A percentile compares a stretch with the other conserved stretches of the same genome.
phyloP scores from a whole-genome alignment of 768 basidiomycete species.

The Rhodotorula sphaerocarpa region DNA sequence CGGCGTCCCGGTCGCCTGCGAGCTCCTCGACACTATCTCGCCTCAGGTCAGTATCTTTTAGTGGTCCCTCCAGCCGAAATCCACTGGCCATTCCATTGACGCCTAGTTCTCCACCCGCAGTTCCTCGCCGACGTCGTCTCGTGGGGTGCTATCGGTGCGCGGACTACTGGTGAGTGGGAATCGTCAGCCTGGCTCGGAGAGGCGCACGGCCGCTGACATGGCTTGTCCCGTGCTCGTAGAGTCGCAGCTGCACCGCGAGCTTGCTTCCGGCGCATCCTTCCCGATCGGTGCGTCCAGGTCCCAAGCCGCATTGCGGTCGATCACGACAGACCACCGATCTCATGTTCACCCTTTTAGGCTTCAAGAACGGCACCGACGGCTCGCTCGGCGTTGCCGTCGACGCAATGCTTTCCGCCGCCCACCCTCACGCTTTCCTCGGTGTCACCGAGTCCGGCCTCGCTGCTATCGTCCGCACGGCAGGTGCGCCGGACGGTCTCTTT shows the following conservation, averaged over 20 bases:
- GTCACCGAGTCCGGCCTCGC: conserved; percentile 57
- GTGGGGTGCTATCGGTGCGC: conserved; percentile 94
- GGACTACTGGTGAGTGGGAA: conserved; percentile 56
- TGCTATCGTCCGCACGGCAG: conserved; percentile 59
- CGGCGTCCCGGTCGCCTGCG: conserved; percentile 87
- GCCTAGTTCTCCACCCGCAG: conserved; percentile 8
- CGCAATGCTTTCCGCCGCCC: conserved; percentile 84
- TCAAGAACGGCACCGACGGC: conserved; percentile 99
- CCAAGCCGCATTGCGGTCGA: not conserved
- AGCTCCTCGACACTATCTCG: conserved; percentile 66
- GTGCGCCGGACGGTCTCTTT: not conserved
- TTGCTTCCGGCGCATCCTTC: conserved; percentile 92
- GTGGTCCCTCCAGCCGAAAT: not conserved
- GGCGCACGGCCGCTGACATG: not conserved
- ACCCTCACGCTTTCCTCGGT: conserved; percentile 93
- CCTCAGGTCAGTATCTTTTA: conserved; percentile 31
- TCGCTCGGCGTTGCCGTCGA: conserved; percentile 80
- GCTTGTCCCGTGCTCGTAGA: conserved; percentile 46
- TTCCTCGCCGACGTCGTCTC: conserved; percentile 54
- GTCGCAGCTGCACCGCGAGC: conserved; percentile 91
- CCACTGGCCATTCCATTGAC: not conserved
- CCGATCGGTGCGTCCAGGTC: conserved; percentile 54
- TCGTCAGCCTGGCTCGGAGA: too few relatives aligned
- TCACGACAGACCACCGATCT: not conserved
- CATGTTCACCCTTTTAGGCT: conserved; percentile 49